Percentiles rank a stretch among this genome's conserved stretches.
These are phyloP conservation scores for Globisporangium nodosum DNA, from an alignment of 352 stramenopile genomes.

Conservation along the genomic window DNA sequence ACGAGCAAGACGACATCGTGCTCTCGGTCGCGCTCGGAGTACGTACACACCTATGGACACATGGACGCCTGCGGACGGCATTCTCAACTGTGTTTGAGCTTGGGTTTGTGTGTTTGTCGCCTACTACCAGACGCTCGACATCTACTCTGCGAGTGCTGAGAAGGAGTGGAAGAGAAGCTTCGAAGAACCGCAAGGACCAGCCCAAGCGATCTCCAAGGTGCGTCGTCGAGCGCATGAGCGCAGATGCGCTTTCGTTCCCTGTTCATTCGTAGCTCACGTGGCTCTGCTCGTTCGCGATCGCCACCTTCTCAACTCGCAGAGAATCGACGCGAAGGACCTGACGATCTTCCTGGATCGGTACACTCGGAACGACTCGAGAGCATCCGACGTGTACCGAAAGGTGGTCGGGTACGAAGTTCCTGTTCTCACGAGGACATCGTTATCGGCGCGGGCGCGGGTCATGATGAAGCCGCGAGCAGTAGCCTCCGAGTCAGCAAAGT, in stretches of 20 bases:
- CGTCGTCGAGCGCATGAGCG: background rate
- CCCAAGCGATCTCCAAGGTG: constrained; percentile 57
- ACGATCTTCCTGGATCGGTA: constrained; percentile 85
- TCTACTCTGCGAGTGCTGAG: constrained; percentile 62
- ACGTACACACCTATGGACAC: constrained; percentile 5
- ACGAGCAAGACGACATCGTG: constrained; percentile 83
- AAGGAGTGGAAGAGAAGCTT: constrained; percentile 62
- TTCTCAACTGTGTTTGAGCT: too few species aligned
- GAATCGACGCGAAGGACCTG: constrained; percentile 69
- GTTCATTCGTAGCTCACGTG: background rate
- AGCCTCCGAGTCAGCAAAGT: background rate
- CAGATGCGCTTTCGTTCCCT: background rate
- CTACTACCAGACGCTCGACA: constrained; percentile 33
- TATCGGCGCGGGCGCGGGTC: constrained; percentile 52
- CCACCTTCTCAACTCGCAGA: constrained; percentile 12
- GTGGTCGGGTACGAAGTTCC: constrained; percentile 79
- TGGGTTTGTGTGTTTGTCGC: background rate
- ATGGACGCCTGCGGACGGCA: too few species aligned
- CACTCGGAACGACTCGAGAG: constrained; percentile 27
- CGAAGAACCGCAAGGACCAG: constrained; percentile 43
- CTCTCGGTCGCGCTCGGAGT: constrained; percentile 80
- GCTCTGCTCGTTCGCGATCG: background rate
- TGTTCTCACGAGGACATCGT: constrained; percentile 62
- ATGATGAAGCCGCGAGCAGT: constrained; percentile 31
- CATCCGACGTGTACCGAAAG: constrained; percentile 45